phyloP scores from a whole-genome alignment of 257 asterid genomes.

The Anisodus acutangulus region DNA sequence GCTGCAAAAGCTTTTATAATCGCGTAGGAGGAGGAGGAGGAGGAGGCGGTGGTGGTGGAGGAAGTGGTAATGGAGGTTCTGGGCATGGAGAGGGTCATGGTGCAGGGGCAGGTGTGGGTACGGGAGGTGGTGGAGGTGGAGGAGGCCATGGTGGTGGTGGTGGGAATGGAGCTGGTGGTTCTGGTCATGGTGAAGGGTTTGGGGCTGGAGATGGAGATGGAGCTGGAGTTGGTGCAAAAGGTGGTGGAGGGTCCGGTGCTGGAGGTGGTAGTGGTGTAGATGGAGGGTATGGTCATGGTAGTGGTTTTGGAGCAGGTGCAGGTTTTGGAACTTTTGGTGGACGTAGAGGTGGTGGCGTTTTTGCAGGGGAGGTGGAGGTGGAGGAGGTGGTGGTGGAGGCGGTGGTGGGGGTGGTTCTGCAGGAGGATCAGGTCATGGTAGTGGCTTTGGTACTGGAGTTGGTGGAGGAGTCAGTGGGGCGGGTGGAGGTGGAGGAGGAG shows the following conservation, averaged over 20 bases:
- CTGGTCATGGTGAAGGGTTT: slow-evolving; percentile 24
- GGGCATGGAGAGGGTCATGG: slow-evolving; percentile 33
- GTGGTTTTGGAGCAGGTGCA: neutral
- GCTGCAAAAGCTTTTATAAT: slow-evolving; percentile 30
- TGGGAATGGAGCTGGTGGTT: slow-evolving; percentile 24
- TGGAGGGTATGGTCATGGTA: slow-evolving; percentile 29
- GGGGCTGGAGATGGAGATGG: slow-evolving; percentile 25
- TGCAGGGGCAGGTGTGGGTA: slow-evolving; percentile 30
- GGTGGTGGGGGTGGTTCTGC: slow-evolving; percentile 21
- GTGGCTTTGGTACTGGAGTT: slow-evolving; percentile 29
- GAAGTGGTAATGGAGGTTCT: slow-evolving; percentile 31
- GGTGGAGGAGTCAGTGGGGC: slow-evolving; percentile 10
- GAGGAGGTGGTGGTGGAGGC: neutral
- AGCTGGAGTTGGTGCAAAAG: slow-evolving; percentile 26
- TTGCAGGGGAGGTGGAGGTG: slow-evolving; percentile 23
- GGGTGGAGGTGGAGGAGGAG: slow-evolving; percentile 1
- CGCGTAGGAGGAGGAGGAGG: slow-evolving; percentile 31
- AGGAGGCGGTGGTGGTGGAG: neutral
- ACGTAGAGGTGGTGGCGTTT: slow-evolving; percentile 26
- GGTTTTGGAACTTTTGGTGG: slow-evolving; percentile 32
- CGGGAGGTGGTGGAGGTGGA: slow-evolving; percentile 30
- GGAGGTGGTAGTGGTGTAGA: slow-evolving; percentile 17
- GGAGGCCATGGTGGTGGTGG: slow-evolving; percentile 34
- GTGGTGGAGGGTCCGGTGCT: slow-evolving; percentile 35
- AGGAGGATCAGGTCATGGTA: slow-evolving; percentile 33